Evolutionary conservation across 1,284 basidiomycete species (phyloP).

Genomic region (Phaffia rhodozyma): DNA sequence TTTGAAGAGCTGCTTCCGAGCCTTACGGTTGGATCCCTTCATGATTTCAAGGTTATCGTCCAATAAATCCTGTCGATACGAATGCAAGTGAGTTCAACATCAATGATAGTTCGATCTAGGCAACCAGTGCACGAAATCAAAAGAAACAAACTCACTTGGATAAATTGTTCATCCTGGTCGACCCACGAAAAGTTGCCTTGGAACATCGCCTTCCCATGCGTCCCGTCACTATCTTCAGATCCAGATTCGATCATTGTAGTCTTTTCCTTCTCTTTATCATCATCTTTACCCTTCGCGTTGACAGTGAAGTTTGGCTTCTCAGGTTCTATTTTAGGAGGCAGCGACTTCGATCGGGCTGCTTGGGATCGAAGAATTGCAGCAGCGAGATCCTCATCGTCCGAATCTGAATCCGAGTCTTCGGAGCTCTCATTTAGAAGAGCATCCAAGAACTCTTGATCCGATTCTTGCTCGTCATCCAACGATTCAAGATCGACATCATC

Average conservation of each 20-base stretch:
- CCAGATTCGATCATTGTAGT: neutral
- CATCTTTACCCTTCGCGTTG: neutral
- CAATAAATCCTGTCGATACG: constrained; percentile 39
- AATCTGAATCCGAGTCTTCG: constrained; percentile 8
- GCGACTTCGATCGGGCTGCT: too few species aligned
- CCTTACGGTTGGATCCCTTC: constrained; percentile 40
- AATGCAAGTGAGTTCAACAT: neutral
- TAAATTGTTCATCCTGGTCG: constrained; percentile 52
- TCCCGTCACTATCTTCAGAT: constrained; percentile 22
- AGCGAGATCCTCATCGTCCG: constrained; percentile 15
- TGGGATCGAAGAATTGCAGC: constrained; percentile 12
- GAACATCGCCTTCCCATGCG: constrained; percentile 28
- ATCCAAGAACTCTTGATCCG: constrained; percentile 15
- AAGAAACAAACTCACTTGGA: constrained; percentile 30
- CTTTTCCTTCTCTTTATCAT: constrained; percentile 6
- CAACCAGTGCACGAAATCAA: neutral
- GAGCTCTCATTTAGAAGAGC: constrained; percentile 35
- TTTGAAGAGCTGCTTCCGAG: constrained; percentile 49
- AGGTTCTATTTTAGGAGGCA: too few species aligned
- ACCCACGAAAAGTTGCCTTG: constrained; percentile 41
- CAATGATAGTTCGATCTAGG: neutral
- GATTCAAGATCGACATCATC: constrained; percentile 29
- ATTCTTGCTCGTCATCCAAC: constrained; percentile 33
- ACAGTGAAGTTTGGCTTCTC: too few species aligned
- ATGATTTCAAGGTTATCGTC: constrained; percentile 40